phyloP scores from a whole-genome alignment of 2,329 filamentous ascomycete species.

The Malbranchea cinnamomea region DNA sequence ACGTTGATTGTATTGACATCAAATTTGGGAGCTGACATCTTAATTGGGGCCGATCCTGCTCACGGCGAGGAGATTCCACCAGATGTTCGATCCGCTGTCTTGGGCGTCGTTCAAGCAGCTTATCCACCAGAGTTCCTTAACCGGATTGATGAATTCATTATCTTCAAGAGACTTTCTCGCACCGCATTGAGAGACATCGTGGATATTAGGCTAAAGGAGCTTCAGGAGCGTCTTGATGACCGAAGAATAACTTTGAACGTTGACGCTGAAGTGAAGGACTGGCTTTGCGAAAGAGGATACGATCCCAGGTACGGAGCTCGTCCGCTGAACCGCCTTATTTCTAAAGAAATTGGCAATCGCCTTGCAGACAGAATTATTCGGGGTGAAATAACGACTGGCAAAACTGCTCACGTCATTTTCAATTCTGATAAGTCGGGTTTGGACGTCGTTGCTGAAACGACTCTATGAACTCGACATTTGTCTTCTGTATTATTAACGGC shows the following conservation, averaged over 20 bases:
- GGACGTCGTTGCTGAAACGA: slow-evolving; percentile 29
- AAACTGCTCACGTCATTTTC: slow-evolving; percentile 56
- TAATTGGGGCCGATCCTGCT: slow-evolving; percentile 58
- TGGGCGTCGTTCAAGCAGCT: slow-evolving; percentile 63
- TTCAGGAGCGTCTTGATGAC: slow-evolving; percentile 71
- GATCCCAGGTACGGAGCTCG: slow-evolving; percentile 83
- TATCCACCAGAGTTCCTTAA: slow-evolving; percentile 94
- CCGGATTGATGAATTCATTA: slow-evolving; percentile 88
- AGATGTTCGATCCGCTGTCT: slow-evolving; percentile 61
- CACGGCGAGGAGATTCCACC: slow-evolving; percentile 58
- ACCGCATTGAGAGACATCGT: slow-evolving; percentile 79
- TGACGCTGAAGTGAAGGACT: slow-evolving; percentile 56
- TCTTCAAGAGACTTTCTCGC: slow-evolving; percentile 76
- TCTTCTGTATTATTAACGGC: not conserved
- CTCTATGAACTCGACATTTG: slow-evolving; percentile 1
- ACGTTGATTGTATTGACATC: slow-evolving; percentile 94
- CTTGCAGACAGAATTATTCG: slow-evolving; percentile 86
- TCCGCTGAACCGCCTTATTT: slow-evolving; percentile 79
- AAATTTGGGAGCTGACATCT: slow-evolving; percentile 82
- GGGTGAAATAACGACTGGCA: slow-evolving; percentile 62
- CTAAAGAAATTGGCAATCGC: slow-evolving; percentile 75
- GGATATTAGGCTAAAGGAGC: slow-evolving; percentile 73
- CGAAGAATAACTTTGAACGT: slow-evolving; percentile 66
- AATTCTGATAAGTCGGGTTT: slow-evolving; percentile 47
- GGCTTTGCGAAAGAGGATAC: slow-evolving; percentile 81